Base-by-base conservation (phyloP, 2,329 filamentous ascomycete genomes). In the Tothia fuscella region DNA sequence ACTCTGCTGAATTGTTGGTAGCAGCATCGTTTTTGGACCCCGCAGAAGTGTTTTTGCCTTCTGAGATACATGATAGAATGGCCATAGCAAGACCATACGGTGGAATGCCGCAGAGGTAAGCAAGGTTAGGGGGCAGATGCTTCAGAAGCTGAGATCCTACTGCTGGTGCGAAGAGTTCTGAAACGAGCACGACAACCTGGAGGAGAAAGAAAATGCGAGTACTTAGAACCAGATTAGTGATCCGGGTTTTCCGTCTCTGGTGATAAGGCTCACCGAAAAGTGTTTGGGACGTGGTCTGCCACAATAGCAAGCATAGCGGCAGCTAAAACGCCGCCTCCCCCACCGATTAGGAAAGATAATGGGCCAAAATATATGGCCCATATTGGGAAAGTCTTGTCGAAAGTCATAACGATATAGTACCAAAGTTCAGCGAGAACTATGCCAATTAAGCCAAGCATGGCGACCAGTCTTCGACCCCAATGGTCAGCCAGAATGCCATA, bases 161-260 rank as follows among this genome's bases (percentile, higher is more conserved):
- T 20, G 39, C 13, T 17, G 39, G 39, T 24, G 28, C 39, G 9
- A 22, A 12, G 30, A 42, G 17, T 17, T 29, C 28, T 19, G 28
- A 21, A 19, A 34, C 17, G 20, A 34, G n/a, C 7, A 17, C n/a
- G 4, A 34, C 12, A 12, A 36, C 21, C 17, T 21, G 21, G n/a
- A 42, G 21, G 14, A 22, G 35, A 16, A 42, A 42, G 39, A 41
- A 41, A 19, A 31, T 29, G 12, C 31, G 19, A n/a, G 31, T 42
- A 25, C 39, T 41, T 9, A 7, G 5, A 7, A 5, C 10, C 4
- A 3, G 13, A 12, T 41, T 19, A 41, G 13, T 32, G 4, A 5
- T 14, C n/a, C n/a, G 19, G 21, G 14, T 3, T 16, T 33, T 30
- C 25, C 9, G 38, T 13, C 16, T 7, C 3, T 3, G n/a, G 9